Percentiles rank a stretch among this genome's conserved stretches.
phyloP scores from a whole-genome alignment of 208 protist species.

The Leishmania tropica region DNA sequence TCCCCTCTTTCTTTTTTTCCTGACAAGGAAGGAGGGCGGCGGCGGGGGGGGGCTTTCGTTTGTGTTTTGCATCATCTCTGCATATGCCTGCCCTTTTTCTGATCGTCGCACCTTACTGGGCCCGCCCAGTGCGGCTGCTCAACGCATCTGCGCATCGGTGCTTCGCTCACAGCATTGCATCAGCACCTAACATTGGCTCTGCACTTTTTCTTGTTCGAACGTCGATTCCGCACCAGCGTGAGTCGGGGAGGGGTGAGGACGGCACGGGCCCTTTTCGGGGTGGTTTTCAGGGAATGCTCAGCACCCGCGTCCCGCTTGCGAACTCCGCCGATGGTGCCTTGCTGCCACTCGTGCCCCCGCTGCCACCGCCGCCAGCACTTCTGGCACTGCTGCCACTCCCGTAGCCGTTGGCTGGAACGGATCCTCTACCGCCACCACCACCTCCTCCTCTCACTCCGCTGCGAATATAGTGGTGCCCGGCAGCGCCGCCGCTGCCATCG shows the following conservation, averaged over 20 bases:
- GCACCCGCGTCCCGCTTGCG: constrained; percentile 7
- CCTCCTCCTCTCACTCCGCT: not conserved
- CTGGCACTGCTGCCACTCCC: not conserved
- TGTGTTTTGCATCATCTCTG: not conserved
- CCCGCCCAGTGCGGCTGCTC: not conserved
- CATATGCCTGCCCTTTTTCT: not conserved
- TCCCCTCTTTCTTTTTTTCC: not conserved
- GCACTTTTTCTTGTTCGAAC: not conserved
- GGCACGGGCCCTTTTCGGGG: not conserved
- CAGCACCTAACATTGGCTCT: not conserved
- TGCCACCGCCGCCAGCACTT: constrained; percentile 1
- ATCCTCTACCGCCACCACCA: not conserved
- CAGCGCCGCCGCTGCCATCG: not conserved
- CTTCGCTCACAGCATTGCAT: not conserved
- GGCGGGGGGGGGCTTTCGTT: not conserved
- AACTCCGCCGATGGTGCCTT: constrained; percentile 15
- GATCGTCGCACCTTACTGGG: not conserved
- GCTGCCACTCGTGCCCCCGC: constrained; percentile 1
- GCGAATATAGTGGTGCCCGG: not conserved
- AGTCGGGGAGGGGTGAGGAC: not conserved
- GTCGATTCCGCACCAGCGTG: not conserved
- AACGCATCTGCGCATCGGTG: not conserved
- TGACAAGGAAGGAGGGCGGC: not conserved
- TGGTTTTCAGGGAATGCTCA: constrained; percentile 20
- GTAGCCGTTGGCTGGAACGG: not conserved